Evolutionary conservation across 805 yeast genomes (phyloP), one percentile per base, ranked within the genome.

Genomic region (Candida chauliodis): DNA sequence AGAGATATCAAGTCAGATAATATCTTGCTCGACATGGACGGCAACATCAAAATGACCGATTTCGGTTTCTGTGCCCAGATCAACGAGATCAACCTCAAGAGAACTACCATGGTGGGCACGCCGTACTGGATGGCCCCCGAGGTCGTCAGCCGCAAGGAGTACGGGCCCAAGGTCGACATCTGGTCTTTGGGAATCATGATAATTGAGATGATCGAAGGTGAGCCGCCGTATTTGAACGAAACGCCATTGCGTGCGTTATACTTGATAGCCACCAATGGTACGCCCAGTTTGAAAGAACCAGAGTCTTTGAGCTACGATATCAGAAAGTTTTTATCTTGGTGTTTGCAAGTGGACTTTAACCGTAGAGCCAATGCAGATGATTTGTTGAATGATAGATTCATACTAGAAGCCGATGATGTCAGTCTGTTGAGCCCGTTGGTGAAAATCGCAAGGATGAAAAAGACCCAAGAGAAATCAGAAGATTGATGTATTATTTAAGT

Each of bases 101-200:
- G 99, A 58, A 89, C 96, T 3, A 93, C 99, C 4, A 88, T 93
- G 95, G 99, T 93, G 13, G 99, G 99, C 11, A 93, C 99, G 0
- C 99, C 99, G 10, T 93, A 93, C 59, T 93, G 99, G 99, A 93
- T 93, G 99, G 99, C 99, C 0, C 99, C 99, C 1, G 99, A 93
- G 60, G 96, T 93, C 38, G 96, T 93, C 19, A 79, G 90, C 14
- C 79, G 95, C 50, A 90, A 89, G 59, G 96, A 90, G 55, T 93
- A 93, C 56, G 99, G 95, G 24, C 93, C 95, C 34, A 90, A 93
- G 58, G 96, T 93, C 30, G 99, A 93, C 63, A 82, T 93, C 35
- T 93, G 99, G 99, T 88, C 96, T 6, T 66, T 93, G 45, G 99
- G 99, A 48, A 93, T 93, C 48, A 93, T 93, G 98, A 81, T 87